Evolutionary conservation across 805 yeast genomes (phyloP).

Genomic region (Candida verbasci): DNA sequence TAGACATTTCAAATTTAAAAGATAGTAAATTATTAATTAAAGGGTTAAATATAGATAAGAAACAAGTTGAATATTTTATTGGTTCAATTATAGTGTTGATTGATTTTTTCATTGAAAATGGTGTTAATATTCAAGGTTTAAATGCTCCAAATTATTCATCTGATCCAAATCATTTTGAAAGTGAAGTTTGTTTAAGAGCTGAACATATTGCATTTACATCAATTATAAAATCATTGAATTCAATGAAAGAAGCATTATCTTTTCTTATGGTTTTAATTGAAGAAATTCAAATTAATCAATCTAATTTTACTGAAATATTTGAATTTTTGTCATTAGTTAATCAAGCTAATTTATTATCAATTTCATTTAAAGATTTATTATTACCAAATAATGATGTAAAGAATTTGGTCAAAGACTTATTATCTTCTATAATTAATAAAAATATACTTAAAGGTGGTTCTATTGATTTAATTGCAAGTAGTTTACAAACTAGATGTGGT

Average conservation of each 20-base stretch:
- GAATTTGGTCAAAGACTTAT: slow-evolving; percentile 74
- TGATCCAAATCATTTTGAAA: slow-evolving; percentile 46
- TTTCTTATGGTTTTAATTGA: slow-evolving; percentile 78
- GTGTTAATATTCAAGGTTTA: slow-evolving; percentile 56
- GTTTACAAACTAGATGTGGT: slow-evolving; percentile 89
- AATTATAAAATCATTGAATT: slow-evolving; percentile 64
- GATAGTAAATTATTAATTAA: slow-evolving; percentile 42
- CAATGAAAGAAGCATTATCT: slow-evolving; percentile 86
- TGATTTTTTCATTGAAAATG: slow-evolving; percentile 66
- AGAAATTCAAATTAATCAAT: slow-evolving; percentile 47
- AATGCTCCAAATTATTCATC: slow-evolving; percentile 53
- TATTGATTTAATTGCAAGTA: slow-evolving; percentile 82
- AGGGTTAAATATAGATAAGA: slow-evolving; percentile 42
- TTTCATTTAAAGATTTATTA: slow-evolving; percentile 73
- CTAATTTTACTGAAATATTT: slow-evolving; percentile 60
- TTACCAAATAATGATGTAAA: slow-evolving; percentile 61
- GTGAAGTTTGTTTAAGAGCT: slow-evolving; percentile 75
- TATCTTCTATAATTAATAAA: slow-evolving; percentile 84
- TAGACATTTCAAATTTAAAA: slow-evolving; percentile 34
- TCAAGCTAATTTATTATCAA: slow-evolving; percentile 60
- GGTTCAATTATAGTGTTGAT: slow-evolving; percentile 67
- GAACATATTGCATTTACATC: slow-evolving; percentile 87
- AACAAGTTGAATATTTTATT: slow-evolving; percentile 61
- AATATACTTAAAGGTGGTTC: slow-evolving; percentile 90
- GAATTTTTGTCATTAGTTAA: slow-evolving; percentile 63